A percentile compares a stretch with the other conserved stretches of the same genome.
Conservation (phyloP, 129 eudicot species). For the Ambrosia artemisiifolia region DNA sequence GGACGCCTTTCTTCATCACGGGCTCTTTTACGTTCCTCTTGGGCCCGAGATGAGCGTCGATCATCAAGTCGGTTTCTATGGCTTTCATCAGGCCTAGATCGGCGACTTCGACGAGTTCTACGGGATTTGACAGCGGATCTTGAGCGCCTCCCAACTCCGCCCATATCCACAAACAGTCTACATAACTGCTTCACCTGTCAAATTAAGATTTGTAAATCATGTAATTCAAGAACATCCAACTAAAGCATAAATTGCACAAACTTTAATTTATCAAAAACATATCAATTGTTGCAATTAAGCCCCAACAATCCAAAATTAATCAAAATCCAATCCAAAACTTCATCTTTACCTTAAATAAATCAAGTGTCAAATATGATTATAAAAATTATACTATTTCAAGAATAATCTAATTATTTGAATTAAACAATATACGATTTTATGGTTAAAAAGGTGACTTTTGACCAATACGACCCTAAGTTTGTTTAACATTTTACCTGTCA, state of each 20-base stretch:
- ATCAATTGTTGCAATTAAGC: background rate
- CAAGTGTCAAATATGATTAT: background rate
- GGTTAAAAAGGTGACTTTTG: no score
- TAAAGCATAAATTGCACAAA: background rate
- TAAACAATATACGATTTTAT: no score
- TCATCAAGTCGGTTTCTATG: conserved; percentile 26
- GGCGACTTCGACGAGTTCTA: conserved; percentile 12
- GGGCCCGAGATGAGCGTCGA: conserved; percentile 13
- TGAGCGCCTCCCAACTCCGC: conserved; percentile 33
- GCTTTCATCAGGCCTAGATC: conserved; percentile 7
- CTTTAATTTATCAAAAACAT: background rate
- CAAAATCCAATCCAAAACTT: background rate
- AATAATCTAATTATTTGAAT: background rate
- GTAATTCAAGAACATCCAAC: background rate
- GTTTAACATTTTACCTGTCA: background rate
- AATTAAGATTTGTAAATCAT: conserved; percentile 12
- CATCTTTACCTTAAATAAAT: background rate
- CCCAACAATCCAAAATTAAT: background rate
- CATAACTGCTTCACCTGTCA: conserved; percentile 77
- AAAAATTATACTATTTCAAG: background rate
- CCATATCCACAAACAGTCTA: conserved; percentile 45
- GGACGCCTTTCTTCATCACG: conserved; percentile 35
- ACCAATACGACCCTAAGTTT: no score
- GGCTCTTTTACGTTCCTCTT: conserved; percentile 24
- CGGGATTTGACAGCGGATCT: conserved; percentile 13